Evolutionary conservation across 306 rosid species (phyloP), one percentile per base, ranked within the genome.

Genomic region (Sphenostylis stenocarpa): DNA sequence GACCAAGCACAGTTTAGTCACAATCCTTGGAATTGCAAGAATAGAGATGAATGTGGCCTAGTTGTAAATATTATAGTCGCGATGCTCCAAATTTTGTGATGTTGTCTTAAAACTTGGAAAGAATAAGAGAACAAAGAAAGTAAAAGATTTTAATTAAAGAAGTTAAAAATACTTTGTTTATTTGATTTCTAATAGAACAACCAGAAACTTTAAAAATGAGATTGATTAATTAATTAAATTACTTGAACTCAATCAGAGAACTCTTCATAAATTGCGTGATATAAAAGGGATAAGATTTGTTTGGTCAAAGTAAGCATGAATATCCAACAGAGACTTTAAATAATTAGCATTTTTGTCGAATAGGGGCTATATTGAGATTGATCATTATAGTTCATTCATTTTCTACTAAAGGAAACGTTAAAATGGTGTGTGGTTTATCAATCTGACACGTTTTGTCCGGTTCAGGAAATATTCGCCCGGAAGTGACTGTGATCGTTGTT

Each of bases 401-500:
- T 13, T 12, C 36, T n/a, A 56, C 63, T 12, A 5, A 12, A 16
- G 14, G n/a, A 61, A 31, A 67, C 38, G 1, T 44, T 16, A 39
- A 23, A 26, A 56, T 38, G 38, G 36, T 43, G 45, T 67, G 67
- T 8, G n/a, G 3, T 39, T 58, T 68, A 52, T 53, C 29, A 62
- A 19, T 73, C 1, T 73, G 44, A 57, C 39, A 47, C 21, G 12
- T 81, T 45, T 49, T 38, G 72, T 47, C 88, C 86, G 92, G 82
- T n/a, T 61, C 28, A 43, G 12, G 70, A 31, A 84, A 73, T 28
- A 58, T 61, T 20, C 16, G 60, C 9, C 66, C 60, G 7, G 21
- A 41, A 75, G 61, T 70, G 39, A 70, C 84, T 70, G 76, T 26
- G 1, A 71, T 81, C 21, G 55, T 82, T 58, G 67, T 60, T 61